Conservation (phyloP, 495 filamentous ascomycete genomes). For the Wilcoxina mikolae region DNA sequence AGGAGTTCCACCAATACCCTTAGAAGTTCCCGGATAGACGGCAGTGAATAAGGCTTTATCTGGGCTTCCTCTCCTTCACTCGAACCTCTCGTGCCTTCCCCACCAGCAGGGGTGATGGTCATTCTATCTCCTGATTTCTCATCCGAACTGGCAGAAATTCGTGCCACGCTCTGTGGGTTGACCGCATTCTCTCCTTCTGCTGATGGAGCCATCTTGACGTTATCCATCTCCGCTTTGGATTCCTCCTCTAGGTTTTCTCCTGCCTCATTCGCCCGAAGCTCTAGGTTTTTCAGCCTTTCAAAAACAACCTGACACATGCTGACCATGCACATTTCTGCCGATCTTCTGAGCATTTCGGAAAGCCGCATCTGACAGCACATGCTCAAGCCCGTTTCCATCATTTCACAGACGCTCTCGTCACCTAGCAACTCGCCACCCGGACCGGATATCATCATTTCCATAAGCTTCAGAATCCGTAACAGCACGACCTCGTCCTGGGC, state of each 20-base stretch:
- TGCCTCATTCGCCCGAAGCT: conserved; percentile 50
- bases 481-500: conserved; percentile 90
- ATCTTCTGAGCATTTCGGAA: conserved; percentile 76
- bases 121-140: conserved; percentile 14
- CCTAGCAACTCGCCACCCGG: conserved; percentile 81
- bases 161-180: conserved; percentile 31
- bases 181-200: conserved; percentile 51
- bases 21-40: conserved; percentile 87
- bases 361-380: conserved; percentile 92
- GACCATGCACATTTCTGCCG: conserved; percentile 93
- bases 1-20: conserved; percentile 87
- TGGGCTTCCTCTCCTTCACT: conserved; percentile 36
- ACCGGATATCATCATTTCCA: conserved; percentile 93
- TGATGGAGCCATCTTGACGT: conserved; percentile 75
- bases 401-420: conserved; percentile 94
- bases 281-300: conserved; percentile 71
- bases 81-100: conserved; percentile 16
- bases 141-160: conserved; percentile 32
- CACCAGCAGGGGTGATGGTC: conserved; percentile 25
- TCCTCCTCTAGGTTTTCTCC: conserved; percentile 39
- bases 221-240: conserved; percentile 51
- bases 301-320: conserved; percentile 98
- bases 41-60: conserved; percentile 78
- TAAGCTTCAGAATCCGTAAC: conserved; percentile 82
- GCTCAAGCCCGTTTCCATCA: conserved; percentile 97